Base-by-base conservation (phyloP, 2,329 filamentous ascomycete genomes). In the Ophiostoma piceae region DNA sequence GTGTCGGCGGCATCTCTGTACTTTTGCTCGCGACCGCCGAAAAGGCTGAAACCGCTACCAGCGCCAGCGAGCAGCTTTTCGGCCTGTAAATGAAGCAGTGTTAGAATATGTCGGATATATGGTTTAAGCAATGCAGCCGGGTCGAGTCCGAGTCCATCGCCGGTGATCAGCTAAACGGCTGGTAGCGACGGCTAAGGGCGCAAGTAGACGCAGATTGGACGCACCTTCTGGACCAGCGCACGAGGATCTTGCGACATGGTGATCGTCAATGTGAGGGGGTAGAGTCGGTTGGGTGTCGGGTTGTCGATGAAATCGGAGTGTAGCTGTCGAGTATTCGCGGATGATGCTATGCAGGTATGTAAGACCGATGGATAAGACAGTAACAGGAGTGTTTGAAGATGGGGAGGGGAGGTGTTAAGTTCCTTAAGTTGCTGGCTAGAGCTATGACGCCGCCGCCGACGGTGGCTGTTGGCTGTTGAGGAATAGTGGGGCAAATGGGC, bases 1-100 rank as follows among this genome's bases (percentile, higher is more conserved):
- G 95, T 83, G 74, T 97, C 93, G 73, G 91, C 92, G 16, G 94
- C 94, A 81, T 89, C 88, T 81, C 96, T 91, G 77, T 92, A 94
- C 80, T 97, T 98, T 73, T 97, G 93, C 76, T 91, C 86, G 71
- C 89, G 87, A 65, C 92, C 92, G 62, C 93, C 92, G 76, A 99
- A 97, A 80, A 97, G 88, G 79, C 89, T 92, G 82, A 97, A 97
- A 75, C 94, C 94, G 37, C 90, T 84, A 26, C 87, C 84, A 57
- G 94, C 94, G 74, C 90, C 84, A 75, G 88, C 82, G 35, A 91
- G 86, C 68, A 88, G 85, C 83, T 95, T 96, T 77, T 97, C 92
- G 82, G 95, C 95, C 94, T 97, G 78, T 74, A 70, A 2, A 32
- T 5, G 11, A 32, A 16, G 6, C 26, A 2, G 11, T 16, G 57